Base-by-base conservation (phyloP, 192 early-diverging fungal species). In the Mortierella hygrophila region DNA sequence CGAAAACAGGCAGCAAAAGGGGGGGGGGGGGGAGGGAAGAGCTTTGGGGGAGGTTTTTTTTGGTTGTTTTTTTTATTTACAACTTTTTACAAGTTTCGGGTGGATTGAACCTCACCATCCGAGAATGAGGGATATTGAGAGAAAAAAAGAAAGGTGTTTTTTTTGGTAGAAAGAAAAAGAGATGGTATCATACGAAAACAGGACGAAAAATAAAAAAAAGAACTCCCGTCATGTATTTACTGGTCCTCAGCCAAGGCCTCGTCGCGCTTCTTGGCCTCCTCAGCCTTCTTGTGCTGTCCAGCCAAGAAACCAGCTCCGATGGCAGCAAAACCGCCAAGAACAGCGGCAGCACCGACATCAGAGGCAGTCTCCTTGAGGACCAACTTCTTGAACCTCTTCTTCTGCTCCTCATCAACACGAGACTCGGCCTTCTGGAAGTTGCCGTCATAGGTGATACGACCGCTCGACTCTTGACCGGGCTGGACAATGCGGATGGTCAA, bases 301-400 rank as follows among this genome's bases (percentile, higher is more conserved):
- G 26, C 15, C 47, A 72, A 63, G 40, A 44, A 15, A 10, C 70
- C 70, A 15, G 41, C 70, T n/a, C 49, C 78, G 4, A 47, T 0
- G 54, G 70, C 78, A 37, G 29, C 41, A 10, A 65, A 0, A 32
- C 70, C 78, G 1, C 74, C 82, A 70, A 75, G 81, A 7, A 71
- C 49, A 41, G 85, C n/a, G 46, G 72, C 88, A 11, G 46, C 68
- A 47, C 75, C 85, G 1, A 83, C 82, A 40, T 87, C 79, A 13
- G 70, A 32, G 49, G 82, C 89, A 10, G 40, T 65, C 2, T 75
- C 80, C 78, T 87, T 86, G n/a, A 38, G 26, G 10, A 70, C 69
- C 42, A 81, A 65, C 21, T 70, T 55, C 76, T 88, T 90, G 76
- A 84, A 35, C 16, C 89, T 80, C 73, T 77, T 78, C 74, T 75